Evolutionary conservation across 805 yeast genomes (phyloP).

Genomic region (Candida lessepsii): DNA sequence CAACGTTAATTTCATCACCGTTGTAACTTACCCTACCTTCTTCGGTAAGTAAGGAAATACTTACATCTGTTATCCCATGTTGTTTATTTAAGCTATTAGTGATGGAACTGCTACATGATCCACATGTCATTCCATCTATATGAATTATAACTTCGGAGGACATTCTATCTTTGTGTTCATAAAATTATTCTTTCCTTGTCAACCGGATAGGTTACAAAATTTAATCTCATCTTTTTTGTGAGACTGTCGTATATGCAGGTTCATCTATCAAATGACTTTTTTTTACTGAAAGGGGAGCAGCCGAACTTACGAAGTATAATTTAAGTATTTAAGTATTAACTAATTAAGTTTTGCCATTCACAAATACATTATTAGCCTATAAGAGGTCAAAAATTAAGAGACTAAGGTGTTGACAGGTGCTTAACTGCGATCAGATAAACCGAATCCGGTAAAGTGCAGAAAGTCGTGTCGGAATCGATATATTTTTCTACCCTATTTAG

Average conservation of each 20-base stretch:
- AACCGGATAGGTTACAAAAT: background rate
- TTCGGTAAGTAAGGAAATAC: constrained; percentile 73
- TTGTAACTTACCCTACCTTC: constrained; percentile 58
- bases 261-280: background rate
- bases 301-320: too few species aligned
- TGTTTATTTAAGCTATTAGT: constrained; percentile 48
- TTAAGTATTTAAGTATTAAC: too few species aligned
- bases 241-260: background rate
- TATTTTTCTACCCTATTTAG: background rate
- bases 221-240: background rate
- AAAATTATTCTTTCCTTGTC: background rate
- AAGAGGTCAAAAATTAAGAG: too few species aligned
- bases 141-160: constrained; percentile 7
- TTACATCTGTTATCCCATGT: constrained; percentile 51
- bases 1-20: constrained; percentile 14
- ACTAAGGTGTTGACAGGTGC: too few species aligned
- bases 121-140: constrained; percentile 80
- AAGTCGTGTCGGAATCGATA: background rate
- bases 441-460: constrained; percentile 8
- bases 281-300: background rate
- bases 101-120: constrained; percentile 72
- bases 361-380: too few species aligned
- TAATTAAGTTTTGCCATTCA: too few species aligned
- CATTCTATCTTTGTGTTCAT: background rate
- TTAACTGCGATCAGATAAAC: constrained; percentile 9